Percentiles rank a stretch among this genome's conserved stretches.
Evolutionary conservation across 139 green algal genomes (phyloP).

Genomic region (Chlamydomonas sphaeroides): DNA sequence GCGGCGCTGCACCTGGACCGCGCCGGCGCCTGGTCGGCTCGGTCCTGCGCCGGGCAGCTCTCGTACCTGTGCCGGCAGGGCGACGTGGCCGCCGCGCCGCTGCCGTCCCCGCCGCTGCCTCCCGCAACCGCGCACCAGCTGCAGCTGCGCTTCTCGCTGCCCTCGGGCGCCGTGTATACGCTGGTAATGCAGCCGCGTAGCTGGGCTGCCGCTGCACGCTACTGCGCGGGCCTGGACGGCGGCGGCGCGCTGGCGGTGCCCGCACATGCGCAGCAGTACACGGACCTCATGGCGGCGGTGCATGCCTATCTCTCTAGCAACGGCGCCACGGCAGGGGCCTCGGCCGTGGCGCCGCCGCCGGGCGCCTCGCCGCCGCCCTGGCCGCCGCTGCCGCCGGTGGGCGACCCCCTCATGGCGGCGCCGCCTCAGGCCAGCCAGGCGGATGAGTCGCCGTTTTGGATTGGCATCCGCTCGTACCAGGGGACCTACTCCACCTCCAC

Average conservation of each 20-base stretch:
- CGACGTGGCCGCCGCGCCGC: conserved; percentile 14
- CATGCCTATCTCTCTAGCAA: conserved; percentile 34
- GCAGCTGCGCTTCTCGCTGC: not conserved
- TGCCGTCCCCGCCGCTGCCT: conserved; percentile 8
- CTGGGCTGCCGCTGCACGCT: conserved; percentile 1
- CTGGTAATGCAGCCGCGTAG: conserved; percentile 17
- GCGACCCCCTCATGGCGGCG: not conserved
- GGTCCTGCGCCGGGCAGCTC: not conserved
- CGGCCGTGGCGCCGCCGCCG: conserved; percentile 28
- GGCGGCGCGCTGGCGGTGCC: conserved; percentile 15
- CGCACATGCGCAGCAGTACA: conserved; percentile 10
- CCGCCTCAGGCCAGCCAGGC: not conserved
- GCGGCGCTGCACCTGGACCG: conserved; percentile 36
- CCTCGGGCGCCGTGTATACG: not conserved
- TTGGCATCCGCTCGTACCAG: conserved; percentile 1
- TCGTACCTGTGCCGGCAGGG: conserved; percentile 14
- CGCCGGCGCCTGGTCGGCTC: conserved; percentile 11
- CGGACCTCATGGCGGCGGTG: conserved; percentile 13
- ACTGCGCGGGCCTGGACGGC: conserved; percentile 4
- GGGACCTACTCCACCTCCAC: not conserved
- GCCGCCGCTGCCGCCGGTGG: conserved; percentile 7
- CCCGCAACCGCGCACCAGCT: not conserved
- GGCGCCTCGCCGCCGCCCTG: conserved; percentile 11
- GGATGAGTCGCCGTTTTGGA: conserved; percentile 29
- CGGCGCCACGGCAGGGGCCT: conserved; percentile 10